Evolutionary conservation across 2,329 filamentous ascomycete genomes (phyloP).

Genomic region (Epicoccum nigrum): DNA sequence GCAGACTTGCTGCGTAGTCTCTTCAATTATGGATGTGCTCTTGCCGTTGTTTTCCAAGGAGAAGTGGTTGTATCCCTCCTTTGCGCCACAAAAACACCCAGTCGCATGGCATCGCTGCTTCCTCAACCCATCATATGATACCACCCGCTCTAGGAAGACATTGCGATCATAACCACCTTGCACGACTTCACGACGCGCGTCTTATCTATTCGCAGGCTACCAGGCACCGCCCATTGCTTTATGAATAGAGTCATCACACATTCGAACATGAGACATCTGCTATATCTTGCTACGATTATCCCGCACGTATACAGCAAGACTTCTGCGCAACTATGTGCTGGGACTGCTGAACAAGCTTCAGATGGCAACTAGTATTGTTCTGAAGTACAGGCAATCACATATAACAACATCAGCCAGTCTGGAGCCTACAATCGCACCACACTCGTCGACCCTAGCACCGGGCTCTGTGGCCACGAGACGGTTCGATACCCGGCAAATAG

Average conservation of each 20-base stretch:
- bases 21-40: neutral
- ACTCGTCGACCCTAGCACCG: slow-evolving; percentile 62
- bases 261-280: slow-evolving; percentile 28
- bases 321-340: slow-evolving; percentile 42
- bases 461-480: slow-evolving; percentile 60
- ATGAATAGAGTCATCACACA: slow-evolving; percentile 5
- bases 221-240: slow-evolving; percentile 11
- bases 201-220: neutral
- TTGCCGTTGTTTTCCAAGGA: neutral
- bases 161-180: neutral
- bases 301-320: slow-evolving; percentile 32
- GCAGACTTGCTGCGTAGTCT: no score
- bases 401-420: slow-evolving; percentile 63
- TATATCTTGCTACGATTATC: slow-evolving; percentile 22
- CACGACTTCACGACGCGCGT: neutral
- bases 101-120: no score
- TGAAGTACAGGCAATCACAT: slow-evolving; percentile 70
- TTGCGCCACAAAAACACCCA: no score
- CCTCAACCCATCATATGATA: neutral
- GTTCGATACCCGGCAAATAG: slow-evolving; percentile 65
- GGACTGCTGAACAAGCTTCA: slow-evolving; percentile 39
- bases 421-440: slow-evolving; percentile 71
- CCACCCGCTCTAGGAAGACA: no score
- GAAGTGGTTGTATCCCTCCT: no score
- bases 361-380: slow-evolving; percentile 71